phyloP scores from a whole-genome alignment of 495 filamentous ascomycete genomes.

The Trichoderma erinaceum region DNA sequence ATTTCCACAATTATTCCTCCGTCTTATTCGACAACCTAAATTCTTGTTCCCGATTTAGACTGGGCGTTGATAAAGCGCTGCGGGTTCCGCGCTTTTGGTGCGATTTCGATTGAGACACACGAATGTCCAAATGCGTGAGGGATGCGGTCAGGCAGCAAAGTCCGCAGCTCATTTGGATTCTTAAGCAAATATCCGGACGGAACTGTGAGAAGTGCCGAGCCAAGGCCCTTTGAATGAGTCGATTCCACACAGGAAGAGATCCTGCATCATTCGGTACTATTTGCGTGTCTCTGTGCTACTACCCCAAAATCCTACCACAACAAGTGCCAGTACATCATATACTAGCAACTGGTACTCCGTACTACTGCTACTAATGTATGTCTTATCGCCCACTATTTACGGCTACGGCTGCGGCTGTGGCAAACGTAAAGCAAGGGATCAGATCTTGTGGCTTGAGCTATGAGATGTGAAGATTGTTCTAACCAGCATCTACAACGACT shows the following conservation, averaged over 20 bases:
- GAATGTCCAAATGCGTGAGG: neutral
- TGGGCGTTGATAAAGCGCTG: neutral
- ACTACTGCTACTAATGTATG: neutral
- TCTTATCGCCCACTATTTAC: constrained; percentile 13
- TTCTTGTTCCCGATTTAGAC: constrained; percentile 9
- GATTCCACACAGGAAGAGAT: neutral
- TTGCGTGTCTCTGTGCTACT: no score
- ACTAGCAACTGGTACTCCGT: neutral
- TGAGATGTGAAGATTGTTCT: neutral
- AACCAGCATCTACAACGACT: neutral
- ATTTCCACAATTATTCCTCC: constrained; percentile 14
- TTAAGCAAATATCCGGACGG: neutral
- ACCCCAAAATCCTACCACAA: no score
- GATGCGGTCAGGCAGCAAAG: constrained; percentile 1
- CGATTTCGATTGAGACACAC: neutral
- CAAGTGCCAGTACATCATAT: neutral
- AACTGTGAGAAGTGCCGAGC: neutral
- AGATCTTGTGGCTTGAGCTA: constrained; percentile 9
- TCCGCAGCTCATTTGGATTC: neutral
- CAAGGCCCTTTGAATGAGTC: neutral
- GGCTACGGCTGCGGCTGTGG: constrained; percentile 3
- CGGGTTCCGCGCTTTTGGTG: neutral
- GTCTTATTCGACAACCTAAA: constrained; percentile 16
- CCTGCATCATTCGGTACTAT: neutral
- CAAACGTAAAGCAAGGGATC: neutral